phyloP scores from a whole-genome alignment of 768 basidiomycete genomes.

The Phylloporus arenicola region DNA sequence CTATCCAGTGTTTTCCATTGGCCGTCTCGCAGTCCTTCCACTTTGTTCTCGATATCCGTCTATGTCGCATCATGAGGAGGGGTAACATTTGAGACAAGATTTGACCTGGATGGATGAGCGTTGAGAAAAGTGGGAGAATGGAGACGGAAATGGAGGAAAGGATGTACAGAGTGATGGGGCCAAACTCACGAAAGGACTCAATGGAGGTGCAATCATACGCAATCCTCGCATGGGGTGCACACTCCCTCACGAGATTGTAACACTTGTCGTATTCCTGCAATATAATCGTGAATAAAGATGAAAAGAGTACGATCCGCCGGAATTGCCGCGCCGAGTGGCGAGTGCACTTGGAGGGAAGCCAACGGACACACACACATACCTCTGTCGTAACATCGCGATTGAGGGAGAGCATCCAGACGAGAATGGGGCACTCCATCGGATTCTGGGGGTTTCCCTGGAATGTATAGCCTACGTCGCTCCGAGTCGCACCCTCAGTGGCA shows the following conservation, averaged over 20 bases:
- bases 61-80: constrained; percentile 80
- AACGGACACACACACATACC: constrained; percentile 37
- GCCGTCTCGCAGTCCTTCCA: constrained; percentile 62
- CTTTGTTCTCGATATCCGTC: constrained; percentile 68
- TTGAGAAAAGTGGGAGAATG: not conserved
- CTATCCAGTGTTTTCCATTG: constrained; percentile 77
- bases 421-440: constrained; percentile 55
- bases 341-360: not conserved
- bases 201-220: constrained; percentile 51
- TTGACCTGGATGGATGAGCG: constrained; percentile 41
- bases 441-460: not conserved
- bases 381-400: constrained; percentile 67
- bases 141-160: not conserved
- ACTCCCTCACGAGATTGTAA: constrained; percentile 53
- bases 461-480: too few species aligned
- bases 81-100: constrained; percentile 72
- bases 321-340: constrained; percentile 6
- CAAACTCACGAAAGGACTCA: constrained; percentile 61
- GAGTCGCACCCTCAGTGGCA: too few species aligned
- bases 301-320: not conserved
- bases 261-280: constrained; percentile 70
- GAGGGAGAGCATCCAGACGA: constrained; percentile 77
- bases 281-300: not conserved
- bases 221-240: constrained; percentile 53
- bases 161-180: not conserved